A percentile compares a stretch with the other conserved stretches of the same genome.
These are phyloP conservation scores for Glycyrrhiza uralensis DNA, from an alignment of 306 rosid species.

Conservation along the genomic window DNA sequence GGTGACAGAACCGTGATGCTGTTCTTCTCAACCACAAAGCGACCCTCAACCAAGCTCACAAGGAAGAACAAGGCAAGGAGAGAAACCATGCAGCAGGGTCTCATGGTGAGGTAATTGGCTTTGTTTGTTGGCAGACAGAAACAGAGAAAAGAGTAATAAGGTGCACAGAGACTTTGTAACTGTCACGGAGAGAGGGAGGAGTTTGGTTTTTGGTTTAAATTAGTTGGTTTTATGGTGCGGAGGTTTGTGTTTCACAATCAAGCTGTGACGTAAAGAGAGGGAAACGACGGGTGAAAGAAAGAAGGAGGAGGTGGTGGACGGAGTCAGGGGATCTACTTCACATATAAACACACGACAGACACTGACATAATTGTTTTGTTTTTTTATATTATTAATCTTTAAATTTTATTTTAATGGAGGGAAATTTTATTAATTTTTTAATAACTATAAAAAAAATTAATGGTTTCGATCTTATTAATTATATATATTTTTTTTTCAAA, in stretches of 20 bases:
- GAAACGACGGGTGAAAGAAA: conserved; percentile 38
- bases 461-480: not conserved
- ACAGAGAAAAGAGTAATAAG: not conserved
- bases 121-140: not conserved
- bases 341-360: not conserved
- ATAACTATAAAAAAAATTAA: not conserved
- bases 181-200: conserved; percentile 33
- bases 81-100: conserved; percentile 30
- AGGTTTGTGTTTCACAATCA: conserved; percentile 44
- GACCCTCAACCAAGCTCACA: conserved; percentile 29
- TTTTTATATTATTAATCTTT: too few species aligned
- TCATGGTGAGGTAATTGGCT: not conserved
- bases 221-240: conserved; percentile 18
- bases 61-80: not conserved
- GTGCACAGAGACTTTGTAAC: conserved; percentile 29
- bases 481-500: not conserved
- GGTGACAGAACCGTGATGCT: conserved; percentile 71
- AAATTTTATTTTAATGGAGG: not conserved
- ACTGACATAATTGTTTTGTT: not conserved
- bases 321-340: conserved; percentile 43
- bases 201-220: not conserved
- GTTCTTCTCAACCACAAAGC: conserved; percentile 84
- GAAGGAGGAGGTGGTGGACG: conserved; percentile 38
- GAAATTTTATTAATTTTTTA: not conserved
- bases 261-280: conserved; percentile 54